Evolutionary conservation across 768 basidiomycete genomes (phyloP), one percentile per base, ranked within the genome.

Genomic region (Naganishia randhawae): DNA sequence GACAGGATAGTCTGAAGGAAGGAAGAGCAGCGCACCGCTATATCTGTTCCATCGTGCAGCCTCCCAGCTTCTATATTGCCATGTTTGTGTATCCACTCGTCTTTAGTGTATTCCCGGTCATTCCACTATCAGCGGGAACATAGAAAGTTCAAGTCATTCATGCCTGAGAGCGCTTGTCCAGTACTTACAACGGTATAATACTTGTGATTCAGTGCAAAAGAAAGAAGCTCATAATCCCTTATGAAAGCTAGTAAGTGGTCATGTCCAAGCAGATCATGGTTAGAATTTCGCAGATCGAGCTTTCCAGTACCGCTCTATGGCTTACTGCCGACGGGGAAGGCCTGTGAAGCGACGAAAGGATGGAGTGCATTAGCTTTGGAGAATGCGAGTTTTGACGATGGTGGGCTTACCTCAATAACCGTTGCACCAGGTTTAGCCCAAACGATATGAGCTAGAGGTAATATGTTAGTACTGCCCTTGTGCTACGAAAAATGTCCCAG

Each of bases 371-470:
- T 16, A 37, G 10, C 33, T 19, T 11, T n/a, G 1, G 3, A 1
- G 19, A 11, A 14, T 35, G 10, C 7, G 31, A 14, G 7, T 8
- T 35, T 2, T n/a, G 6, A 55, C 16, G 10, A 16, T 11, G 14
- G 37, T 3, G 9, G 17, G 33, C 54, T 33, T 27, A 73, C 67
- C 62, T 73, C 72, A 32, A 73, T 69, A 10, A 73, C 45, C 19
- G 69, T 67, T 14, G 69, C 72, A 7, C 70, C 72, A 33, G 68
- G 63, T 22, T 63, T 52, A 27, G 71, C 67, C 72, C 72, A 73
- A n/a, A 73, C 32, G n/a, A 69, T 64, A 55, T 73, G 70, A 22
- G 72, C 67, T 68, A 42, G 3, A 32, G 11, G 17, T 14, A 19
- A 19, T 4, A 51, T 14, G 31, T 31, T 17, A 31, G 22, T 16